A percentile compares a stretch with the other conserved stretches of the same genome.
Conservation (phyloP, 495 filamentous ascomycete genomes). For the Parmelia sp. region DNA sequence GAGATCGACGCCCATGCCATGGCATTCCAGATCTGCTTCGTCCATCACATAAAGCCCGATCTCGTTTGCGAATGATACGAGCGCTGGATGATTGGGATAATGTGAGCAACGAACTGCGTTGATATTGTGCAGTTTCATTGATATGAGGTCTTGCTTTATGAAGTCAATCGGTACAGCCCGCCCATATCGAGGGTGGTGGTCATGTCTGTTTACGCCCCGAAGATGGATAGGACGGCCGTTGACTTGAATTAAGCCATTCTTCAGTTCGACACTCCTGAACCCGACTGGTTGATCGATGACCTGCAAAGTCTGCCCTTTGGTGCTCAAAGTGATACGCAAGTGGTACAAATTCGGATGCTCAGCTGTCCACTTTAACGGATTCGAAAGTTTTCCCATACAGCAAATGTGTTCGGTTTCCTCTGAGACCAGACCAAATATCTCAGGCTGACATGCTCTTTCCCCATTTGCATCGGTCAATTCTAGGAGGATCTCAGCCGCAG, state of each 20-base stretch:
- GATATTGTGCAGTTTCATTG: slow-evolving; percentile 64
- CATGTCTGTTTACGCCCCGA: slow-evolving; percentile 58
- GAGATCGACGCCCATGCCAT: slow-evolving; percentile 49
- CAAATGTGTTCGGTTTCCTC: slow-evolving; percentile 22
- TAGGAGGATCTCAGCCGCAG: slow-evolving; percentile 28
- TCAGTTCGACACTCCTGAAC: slow-evolving; percentile 54
- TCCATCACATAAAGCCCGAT: slow-evolving; percentile 66
- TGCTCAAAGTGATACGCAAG: slow-evolving; percentile 33
- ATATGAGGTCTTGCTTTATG: slow-evolving; percentile 50
- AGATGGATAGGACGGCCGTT: slow-evolving; percentile 53
- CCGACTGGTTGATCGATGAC: slow-evolving; percentile 48
- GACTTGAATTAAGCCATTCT: slow-evolving; percentile 49
- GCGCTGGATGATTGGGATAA: slow-evolving; percentile 51
- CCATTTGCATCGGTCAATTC: slow-evolving; percentile 28
- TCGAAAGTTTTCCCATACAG: slow-evolving; percentile 37
- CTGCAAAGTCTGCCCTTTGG: slow-evolving; percentile 33
- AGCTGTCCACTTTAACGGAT: slow-evolving; percentile 59
- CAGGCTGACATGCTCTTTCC: slow-evolving; percentile 5
- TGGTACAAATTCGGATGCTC: slow-evolving; percentile 56
- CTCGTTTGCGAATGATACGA: slow-evolving; percentile 61
- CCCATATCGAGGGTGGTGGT: slow-evolving; percentile 54
- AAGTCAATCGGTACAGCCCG: slow-evolving; percentile 54
- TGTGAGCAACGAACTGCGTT: slow-evolving; percentile 59
- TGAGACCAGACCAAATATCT: slow-evolving; percentile 9
- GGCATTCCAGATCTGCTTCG: slow-evolving; percentile 66